Base-by-base conservation (phyloP, 2,329 filamentous ascomycete genomes). In the Sordariomycetes sp. region DNA sequence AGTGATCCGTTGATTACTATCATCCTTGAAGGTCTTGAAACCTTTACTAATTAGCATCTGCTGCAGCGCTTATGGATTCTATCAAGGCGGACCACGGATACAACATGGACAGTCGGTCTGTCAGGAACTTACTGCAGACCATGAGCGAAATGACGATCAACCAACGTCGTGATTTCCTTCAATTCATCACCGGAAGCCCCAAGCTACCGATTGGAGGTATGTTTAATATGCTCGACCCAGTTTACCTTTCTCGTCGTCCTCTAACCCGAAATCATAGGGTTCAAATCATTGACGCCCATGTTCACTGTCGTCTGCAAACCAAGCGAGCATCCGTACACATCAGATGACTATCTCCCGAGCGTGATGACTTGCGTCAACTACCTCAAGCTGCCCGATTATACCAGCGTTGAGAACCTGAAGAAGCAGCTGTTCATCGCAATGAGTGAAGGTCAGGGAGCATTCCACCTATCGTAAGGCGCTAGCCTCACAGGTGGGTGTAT, bases 361-460 rank as follows among this genome's bases (percentile, higher is more conserved):
- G 95, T 99, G 69, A 99, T 99, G 95, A 99, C 95, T 12, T 99
- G 95, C 69, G 94, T 96, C 72, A 99, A 99, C 71, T 99, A 99
- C 69, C 82, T 99, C 65, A 99, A 99, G 73, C 80, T 99, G 66
- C 94, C 94, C 22, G 90, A 99, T 71, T 99, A 99, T 72, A 92
- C 85, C 62, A 84, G 76, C 63, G 74, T 95, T 61, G 81, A 89
- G 1, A 78, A 86, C 55, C 83, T 99, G 72, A 85, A 80, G 66
- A 81, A 86, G 68, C 89, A 89, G 69, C 77, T 99, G 57, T 84
- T 81, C 62, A 86, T 86, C 62, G 95, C 94, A 28, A 95, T 96
- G 68, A 88, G 84, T 70, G 95, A 99, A 74, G 94, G 94, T 25
- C 94, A 99, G 69, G 94, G 94, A 34, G 94, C 95, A 60, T 99